Percentiles rank a stretch among this genome's conserved stretches.
These are phyloP conservation scores for Melampsora larici-populina DNA, from an alignment of 1,284 basidiomycete genomes.

Conservation along the genomic window DNA sequence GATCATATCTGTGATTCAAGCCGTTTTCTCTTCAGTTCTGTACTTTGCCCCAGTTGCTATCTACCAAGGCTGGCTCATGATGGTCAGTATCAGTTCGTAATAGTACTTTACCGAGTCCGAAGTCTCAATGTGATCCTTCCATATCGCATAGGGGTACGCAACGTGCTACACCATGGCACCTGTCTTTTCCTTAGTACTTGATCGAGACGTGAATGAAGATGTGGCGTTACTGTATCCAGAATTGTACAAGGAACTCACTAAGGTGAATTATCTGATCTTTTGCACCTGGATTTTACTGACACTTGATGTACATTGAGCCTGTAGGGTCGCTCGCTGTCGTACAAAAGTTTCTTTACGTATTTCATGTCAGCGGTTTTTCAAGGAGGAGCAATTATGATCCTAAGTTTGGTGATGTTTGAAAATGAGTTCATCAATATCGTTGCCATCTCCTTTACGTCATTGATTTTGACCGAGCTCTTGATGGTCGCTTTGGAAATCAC, in stretches of 20 bases:
- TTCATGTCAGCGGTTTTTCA: constrained; percentile 96
- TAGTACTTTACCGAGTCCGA: background rate
- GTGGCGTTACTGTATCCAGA: constrained; percentile 93
- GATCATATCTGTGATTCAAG: constrained; percentile 88
- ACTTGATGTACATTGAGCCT: background rate
- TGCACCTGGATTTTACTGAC: background rate
- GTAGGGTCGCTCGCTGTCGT: constrained; percentile 83
- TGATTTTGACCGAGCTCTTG: constrained; percentile 94
- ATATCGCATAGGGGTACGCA: constrained; percentile 68
- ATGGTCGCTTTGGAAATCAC: constrained; percentile 99
- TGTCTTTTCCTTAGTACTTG: constrained; percentile 92
- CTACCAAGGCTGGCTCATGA: constrained; percentile 97
- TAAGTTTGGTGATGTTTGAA: constrained; percentile 92
- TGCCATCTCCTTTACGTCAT: constrained; percentile 92
- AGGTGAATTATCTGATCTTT: constrained; percentile 59
- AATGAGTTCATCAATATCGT: constrained; percentile 98
- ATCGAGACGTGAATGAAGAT: constrained; percentile 93
- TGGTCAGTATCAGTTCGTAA: constrained; percentile 49
- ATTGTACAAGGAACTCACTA: constrained; percentile 93
- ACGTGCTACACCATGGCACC: constrained; percentile 98
- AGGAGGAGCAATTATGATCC: constrained; percentile 97
- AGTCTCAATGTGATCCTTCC: background rate
- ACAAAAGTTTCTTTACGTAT: constrained; percentile 98
- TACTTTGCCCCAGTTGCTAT: constrained; percentile 98
- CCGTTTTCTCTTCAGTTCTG: constrained; percentile 83